phyloP scores from a whole-genome alignment of 805 yeast genomes.

The Kuraishia capsulata region DNA sequence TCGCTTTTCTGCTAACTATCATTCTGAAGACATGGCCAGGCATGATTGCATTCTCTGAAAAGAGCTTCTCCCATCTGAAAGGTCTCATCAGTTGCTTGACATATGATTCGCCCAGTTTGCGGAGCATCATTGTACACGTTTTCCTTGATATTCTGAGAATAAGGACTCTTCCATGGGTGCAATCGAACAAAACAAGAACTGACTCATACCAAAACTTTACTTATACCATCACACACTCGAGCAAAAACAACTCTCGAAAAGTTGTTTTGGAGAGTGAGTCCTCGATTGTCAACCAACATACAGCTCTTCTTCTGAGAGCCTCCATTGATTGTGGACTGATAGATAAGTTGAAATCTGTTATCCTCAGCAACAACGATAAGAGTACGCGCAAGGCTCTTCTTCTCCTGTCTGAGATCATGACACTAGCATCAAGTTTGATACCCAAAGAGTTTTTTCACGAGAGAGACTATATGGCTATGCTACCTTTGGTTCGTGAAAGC shows the following conservation, averaged over 20 bases:
- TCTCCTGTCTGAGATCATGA: constrained; percentile 53
- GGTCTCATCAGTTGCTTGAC: constrained; percentile 54
- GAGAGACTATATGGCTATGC: constrained; percentile 1
- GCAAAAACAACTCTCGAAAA: constrained; percentile 2
- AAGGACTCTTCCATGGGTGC: constrained; percentile 44
- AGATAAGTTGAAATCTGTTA: constrained; percentile 32
- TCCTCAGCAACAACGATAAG: constrained; percentile 25
- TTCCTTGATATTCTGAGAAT: constrained; percentile 61
- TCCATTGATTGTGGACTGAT: constrained; percentile 50
- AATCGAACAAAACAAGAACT: constrained; percentile 1
- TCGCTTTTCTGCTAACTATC: constrained; percentile 49
- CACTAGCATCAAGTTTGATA: constrained; percentile 41
- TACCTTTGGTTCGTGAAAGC: constrained; percentile 1
- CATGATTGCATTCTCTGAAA: constrained; percentile 48
- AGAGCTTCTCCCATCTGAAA: constrained; percentile 44
- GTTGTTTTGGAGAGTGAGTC: constrained; percentile 29
- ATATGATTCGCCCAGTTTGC: constrained; percentile 45
- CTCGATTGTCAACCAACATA: constrained; percentile 48
- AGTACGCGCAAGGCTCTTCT: constrained; percentile 51
- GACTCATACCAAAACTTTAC: constrained; percentile 3
- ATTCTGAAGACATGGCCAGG: constrained; percentile 75
- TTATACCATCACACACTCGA: constrained; percentile 4
- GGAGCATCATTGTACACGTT: constrained; percentile 61
- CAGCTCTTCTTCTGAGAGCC: constrained; percentile 48
- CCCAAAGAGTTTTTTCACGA: constrained; percentile 34